These are phyloP conservation scores for Botryotinia globosa DNA, from an alignment of 2,329 filamentous ascomycete genomes.

Conservation along the genomic window DNA sequence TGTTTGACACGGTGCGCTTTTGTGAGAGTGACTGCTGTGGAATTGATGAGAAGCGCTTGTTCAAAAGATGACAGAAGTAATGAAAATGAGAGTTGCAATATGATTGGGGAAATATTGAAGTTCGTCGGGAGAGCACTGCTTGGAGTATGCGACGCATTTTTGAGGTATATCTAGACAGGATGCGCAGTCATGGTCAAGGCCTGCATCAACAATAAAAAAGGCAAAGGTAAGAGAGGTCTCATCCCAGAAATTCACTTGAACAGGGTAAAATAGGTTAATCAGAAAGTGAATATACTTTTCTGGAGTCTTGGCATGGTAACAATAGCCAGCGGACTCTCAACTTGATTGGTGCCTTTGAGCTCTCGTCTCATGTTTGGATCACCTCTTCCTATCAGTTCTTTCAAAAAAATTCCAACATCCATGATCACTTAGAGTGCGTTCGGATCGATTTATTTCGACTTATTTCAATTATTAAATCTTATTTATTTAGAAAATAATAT, in stretches of 20 bases:
- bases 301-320: background rate
- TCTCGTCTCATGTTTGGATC: background rate
- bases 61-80: background rate
- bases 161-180: no score
- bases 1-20: background rate
- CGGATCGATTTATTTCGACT: no score
- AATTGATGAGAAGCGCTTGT: background rate
- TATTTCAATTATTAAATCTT: no score
- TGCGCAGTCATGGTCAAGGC: background rate
- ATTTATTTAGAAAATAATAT: no score
- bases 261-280: background rate
- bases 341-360: background rate
- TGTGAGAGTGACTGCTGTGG: background rate
- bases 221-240: background rate
- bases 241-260: background rate
- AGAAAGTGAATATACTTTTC: background rate
- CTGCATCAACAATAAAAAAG: background rate
- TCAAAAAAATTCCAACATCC: background rate
- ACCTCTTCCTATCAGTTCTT: background rate
- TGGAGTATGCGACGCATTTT: background rate
- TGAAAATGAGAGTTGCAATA: background rate
- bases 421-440: background rate
- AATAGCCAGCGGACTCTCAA: background rate
- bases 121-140: background rate
- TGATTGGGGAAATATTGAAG: background rate